phyloP scores from a whole-genome alignment of 495 filamentous ascomycete species.

The Penicillium atrosanguineum region DNA sequence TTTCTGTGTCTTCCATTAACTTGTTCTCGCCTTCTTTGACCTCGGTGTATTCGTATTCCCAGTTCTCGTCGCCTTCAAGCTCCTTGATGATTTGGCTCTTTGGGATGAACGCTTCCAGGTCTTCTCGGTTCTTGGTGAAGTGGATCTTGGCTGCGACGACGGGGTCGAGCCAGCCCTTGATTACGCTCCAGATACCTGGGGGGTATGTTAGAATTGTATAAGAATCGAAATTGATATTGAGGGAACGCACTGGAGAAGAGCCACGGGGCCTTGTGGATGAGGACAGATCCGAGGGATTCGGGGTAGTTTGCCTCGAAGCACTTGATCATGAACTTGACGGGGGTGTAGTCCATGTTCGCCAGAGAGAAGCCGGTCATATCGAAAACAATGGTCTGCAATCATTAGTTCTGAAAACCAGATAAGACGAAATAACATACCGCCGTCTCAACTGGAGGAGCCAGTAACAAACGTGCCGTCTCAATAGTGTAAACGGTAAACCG shows the following conservation, averaged over 20 bases:
- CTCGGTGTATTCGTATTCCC: slow-evolving; percentile 77
- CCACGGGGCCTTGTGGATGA: slow-evolving; percentile 98
- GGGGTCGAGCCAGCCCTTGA: slow-evolving; percentile 94
- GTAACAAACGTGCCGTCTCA: slow-evolving; percentile 82
- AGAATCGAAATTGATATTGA: neutral
- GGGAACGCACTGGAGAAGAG: slow-evolving; percentile 75
- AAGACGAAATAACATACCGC: slow-evolving; percentile 61
- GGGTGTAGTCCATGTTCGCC: slow-evolving; percentile 97
- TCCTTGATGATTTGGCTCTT: slow-evolving; percentile 69
- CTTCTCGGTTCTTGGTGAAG: slow-evolving; percentile 81
- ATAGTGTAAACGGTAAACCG: slow-evolving; percentile 91
- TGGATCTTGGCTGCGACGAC: slow-evolving; percentile 61
- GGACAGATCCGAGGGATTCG: slow-evolving; percentile 82
- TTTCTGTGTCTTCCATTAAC: slow-evolving; percentile 63
- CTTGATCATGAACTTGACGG: slow-evolving; percentile 98
- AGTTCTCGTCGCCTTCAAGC: slow-evolving; percentile 79
- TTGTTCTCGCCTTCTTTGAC: slow-evolving; percentile 67
- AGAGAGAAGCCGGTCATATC: slow-evolving; percentile 93
- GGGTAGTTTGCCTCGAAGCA: slow-evolving; percentile 99
- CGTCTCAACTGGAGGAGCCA: slow-evolving; percentile 80
- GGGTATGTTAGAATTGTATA: neutral
- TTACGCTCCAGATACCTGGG: slow-evolving; percentile 81
- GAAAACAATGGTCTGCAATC: slow-evolving; percentile 72
- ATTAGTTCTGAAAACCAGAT: slow-evolving; percentile 8
- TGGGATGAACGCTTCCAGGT: slow-evolving; percentile 75